These are phyloP conservation scores for Panus rudis DNA, from an alignment of 768 basidiomycete species.

Conservation along the genomic window DNA sequence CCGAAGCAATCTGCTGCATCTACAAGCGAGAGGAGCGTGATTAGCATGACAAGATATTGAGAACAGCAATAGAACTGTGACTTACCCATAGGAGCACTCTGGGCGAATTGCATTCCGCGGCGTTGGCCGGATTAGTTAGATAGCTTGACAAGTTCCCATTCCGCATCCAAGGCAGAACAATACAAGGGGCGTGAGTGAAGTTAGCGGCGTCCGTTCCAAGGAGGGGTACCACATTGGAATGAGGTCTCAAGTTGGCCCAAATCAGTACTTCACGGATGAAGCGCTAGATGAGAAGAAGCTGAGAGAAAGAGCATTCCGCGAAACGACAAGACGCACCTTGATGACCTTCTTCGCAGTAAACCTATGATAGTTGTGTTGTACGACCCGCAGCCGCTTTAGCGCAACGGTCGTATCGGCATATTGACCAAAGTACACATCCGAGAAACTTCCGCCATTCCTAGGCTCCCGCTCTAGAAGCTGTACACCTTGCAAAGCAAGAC, in stretches of 20 bases:
- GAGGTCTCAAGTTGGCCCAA: conserved; percentile 3
- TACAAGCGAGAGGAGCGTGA: neutral
- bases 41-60: neutral
- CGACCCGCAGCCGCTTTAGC: conserved; percentile 2
- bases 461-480: neutral
- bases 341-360: too few species aligned
- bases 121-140: neutral
- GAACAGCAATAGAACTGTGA: neutral
- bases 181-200: neutral
- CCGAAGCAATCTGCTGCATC: conserved; percentile 1
- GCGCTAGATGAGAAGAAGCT: too few species aligned
- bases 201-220: neutral
- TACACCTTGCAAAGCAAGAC: neutral
- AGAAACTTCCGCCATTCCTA: conserved; percentile 1
- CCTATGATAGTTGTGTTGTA: too few species aligned
- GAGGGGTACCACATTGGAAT: conserved; percentile 1
- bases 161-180: conserved; percentile 2
- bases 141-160: neutral
- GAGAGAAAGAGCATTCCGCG: too few species aligned
- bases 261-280: conserved; percentile 4
- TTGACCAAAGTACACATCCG: conserved; percentile 1
- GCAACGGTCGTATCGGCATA: neutral
- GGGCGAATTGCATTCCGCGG: too few species aligned
- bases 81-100: neutral
- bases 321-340: too few species aligned